Conservation (phyloP, 1,284 basidiomycete species). For the Apiotrichum akiyoshidainum region DNA sequence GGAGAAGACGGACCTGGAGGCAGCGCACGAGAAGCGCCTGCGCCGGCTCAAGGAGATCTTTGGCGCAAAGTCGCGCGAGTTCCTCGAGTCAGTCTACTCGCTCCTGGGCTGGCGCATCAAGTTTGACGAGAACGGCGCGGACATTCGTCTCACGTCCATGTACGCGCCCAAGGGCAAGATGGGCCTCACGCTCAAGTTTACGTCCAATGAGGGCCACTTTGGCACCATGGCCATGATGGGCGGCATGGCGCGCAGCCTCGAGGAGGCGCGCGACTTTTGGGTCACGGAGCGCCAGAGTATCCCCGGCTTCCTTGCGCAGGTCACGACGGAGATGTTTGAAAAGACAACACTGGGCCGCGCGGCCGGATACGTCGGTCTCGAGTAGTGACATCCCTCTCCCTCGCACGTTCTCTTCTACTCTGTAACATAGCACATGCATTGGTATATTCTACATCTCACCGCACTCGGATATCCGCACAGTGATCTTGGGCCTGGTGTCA, state of each 20-base stretch:
- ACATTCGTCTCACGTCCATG: slow-evolving; percentile 56
- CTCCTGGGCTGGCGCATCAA: slow-evolving; percentile 58
- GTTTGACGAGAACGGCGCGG: slow-evolving; percentile 56
- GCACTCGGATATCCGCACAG: slow-evolving; percentile 48
- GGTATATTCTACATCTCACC: slow-evolving; percentile 52
- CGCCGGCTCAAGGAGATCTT: slow-evolving; percentile 55
- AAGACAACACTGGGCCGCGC: slow-evolving; percentile 50
- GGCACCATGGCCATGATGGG: slow-evolving; percentile 55
- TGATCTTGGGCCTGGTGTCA: slow-evolving; percentile 23
- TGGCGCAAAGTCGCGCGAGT: slow-evolving; percentile 55
- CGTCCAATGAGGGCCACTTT: slow-evolving; percentile 52
- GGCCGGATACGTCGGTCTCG: slow-evolving; percentile 45
- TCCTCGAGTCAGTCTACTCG: slow-evolving; percentile 56
- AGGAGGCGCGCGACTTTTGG: slow-evolving; percentile 55
- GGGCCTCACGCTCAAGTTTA: slow-evolving; percentile 52
- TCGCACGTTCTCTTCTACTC: not conserved
- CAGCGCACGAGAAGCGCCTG: slow-evolving; percentile 55
- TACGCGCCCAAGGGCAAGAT: slow-evolving; percentile 55
- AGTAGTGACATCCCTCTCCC: slow-evolving; percentile 17
- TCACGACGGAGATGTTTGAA: slow-evolving; percentile 55
- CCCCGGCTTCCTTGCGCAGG: slow-evolving; percentile 55
- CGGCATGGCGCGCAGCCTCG: slow-evolving; percentile 47
- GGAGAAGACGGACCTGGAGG: slow-evolving; percentile 51
- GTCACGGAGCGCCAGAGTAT: slow-evolving; percentile 54
- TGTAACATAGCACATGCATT: slow-evolving; percentile 3